Evolutionary conservation across 1,284 basidiomycete species (phyloP).

Genomic region (Ganoderma boninense): DNA sequence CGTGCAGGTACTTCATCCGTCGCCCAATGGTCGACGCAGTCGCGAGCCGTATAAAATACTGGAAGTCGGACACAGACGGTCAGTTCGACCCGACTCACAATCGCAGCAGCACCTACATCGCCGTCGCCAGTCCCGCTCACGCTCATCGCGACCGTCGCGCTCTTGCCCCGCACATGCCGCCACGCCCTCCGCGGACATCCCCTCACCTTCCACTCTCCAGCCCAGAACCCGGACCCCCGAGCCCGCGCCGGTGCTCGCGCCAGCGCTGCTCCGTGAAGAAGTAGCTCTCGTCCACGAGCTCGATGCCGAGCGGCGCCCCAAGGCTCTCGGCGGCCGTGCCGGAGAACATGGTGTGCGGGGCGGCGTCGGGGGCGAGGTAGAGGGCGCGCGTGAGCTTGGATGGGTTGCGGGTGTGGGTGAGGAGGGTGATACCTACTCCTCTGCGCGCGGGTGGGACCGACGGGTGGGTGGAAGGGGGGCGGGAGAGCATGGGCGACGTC

Average conservation of each 20-base stretch:
- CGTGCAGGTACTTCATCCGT: conserved; percentile 68
- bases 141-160: conserved; percentile 62
- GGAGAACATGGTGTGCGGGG: conserved; percentile 77
- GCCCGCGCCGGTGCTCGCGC: conserved; percentile 75
- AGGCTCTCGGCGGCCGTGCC: conserved; percentile 69
- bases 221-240: conserved; percentile 86
- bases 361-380: conserved; percentile 67
- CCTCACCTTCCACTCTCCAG: conserved; percentile 71
- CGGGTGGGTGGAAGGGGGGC: conserved; percentile 71
- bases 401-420: conserved; percentile 77
- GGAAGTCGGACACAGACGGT: neutral
- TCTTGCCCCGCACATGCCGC: conserved; percentile 50
- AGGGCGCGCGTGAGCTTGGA: conserved; percentile 73
- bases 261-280: conserved; percentile 79
- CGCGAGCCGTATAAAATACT: conserved; percentile 82
- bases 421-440: conserved; percentile 69
- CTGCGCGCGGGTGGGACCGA: conserved; percentile 65
- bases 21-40: conserved; percentile 73
- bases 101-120: conserved; percentile 56
- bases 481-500: conserved; percentile 80
- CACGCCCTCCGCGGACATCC: conserved; percentile 50
- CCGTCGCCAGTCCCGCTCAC: conserved; percentile 87
- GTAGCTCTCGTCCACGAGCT: conserved; percentile 75
- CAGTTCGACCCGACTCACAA: neutral
- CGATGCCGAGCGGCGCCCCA: conserved; percentile 60